These are phyloP conservation scores for Moringa oleifera DNA, from an alignment of 345 rosid genomes.

Conservation along the genomic window DNA sequence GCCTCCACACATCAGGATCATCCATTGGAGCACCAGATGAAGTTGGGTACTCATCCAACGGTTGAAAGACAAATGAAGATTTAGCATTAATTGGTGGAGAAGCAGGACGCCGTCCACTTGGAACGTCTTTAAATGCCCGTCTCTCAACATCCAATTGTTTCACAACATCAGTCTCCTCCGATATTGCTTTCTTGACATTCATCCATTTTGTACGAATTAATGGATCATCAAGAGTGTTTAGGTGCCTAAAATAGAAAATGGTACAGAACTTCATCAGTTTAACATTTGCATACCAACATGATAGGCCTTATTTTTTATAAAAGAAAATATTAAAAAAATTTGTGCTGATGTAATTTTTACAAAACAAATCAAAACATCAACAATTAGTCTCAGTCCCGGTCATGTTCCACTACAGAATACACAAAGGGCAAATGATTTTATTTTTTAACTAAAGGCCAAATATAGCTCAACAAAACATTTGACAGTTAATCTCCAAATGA, in stretches of 20 bases:
- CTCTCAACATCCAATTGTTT: constrained; percentile 94
- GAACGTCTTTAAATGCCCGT: constrained; percentile 82
- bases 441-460: too few species aligned
- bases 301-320: neutral
- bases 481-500: neutral
- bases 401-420: neutral
- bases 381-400: neutral
- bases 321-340: too few species aligned
- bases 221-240: constrained; percentile 77
- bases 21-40: constrained; percentile 82
- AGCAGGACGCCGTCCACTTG: constrained; percentile 64
- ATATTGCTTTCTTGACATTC: constrained; percentile 81
- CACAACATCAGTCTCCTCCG: constrained; percentile 88
- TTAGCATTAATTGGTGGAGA: constrained; percentile 85
- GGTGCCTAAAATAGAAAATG: constrained; percentile 45
- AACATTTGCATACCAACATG: neutral
- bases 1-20: constrained; percentile 99
- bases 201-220: constrained; percentile 85
- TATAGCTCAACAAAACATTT: too few species aligned
- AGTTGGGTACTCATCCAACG: constrained; percentile 91
- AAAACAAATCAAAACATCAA: neutral
- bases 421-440: too few species aligned
- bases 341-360: neutral
- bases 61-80: constrained; percentile 91
- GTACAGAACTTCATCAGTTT: neutral